phyloP scores from a whole-genome alignment of 1,139 yeast genomes.

The Hemisphaericaspora subhashii region DNA sequence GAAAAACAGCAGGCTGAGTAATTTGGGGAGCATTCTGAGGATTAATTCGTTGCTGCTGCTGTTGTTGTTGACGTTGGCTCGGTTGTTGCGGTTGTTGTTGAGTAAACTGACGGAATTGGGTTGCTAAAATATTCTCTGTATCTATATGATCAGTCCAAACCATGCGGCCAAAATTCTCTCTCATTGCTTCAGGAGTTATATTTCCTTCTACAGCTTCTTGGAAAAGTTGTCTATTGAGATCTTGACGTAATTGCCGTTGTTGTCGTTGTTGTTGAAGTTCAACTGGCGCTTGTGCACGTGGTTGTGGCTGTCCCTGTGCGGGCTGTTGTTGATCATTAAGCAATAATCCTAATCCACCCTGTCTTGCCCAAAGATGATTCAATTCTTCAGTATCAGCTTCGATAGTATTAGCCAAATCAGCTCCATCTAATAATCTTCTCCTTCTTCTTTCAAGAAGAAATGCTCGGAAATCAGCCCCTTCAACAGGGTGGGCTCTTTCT shows the following conservation, averaged over 20 bases:
- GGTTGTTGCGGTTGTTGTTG: conserved; percentile 11
- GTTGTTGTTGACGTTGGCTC: conserved; percentile 8
- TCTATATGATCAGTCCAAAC: conserved; percentile 31
- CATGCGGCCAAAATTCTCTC: conserved; percentile 39
- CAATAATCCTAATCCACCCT: conserved; percentile 6
- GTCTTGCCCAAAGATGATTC: conserved; percentile 11
- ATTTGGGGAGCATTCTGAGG: conserved; percentile 44
- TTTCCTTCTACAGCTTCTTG: conserved; percentile 27
- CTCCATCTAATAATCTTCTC: conserved; percentile 26
- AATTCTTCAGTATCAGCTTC: conserved; percentile 2
- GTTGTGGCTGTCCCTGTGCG: not conserved
- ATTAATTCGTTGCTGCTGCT: conserved; percentile 11
- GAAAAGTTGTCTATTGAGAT: conserved; percentile 36
- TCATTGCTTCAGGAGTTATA: conserved; percentile 38
- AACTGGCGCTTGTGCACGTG: not conserved
- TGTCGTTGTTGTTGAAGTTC: too few species aligned
- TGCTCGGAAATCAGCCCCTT: conserved; percentile 40
- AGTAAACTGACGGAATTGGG: conserved; percentile 1
- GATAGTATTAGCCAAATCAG: conserved; percentile 25
- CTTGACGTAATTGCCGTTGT: conserved; percentile 10
- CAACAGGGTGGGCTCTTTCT: conserved; percentile 41
- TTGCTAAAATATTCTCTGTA: not conserved
- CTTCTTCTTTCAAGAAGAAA: conserved; percentile 35
- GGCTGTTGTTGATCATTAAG: conserved; percentile 1
- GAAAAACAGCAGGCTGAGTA: conserved; percentile 44